A percentile compares a stretch with the other conserved stretches of the same genome.
These are phyloP conservation scores for Rhizophagus sp. DNA, from an alignment of 192 early-diverging fungal species.

Conservation along the genomic window DNA sequence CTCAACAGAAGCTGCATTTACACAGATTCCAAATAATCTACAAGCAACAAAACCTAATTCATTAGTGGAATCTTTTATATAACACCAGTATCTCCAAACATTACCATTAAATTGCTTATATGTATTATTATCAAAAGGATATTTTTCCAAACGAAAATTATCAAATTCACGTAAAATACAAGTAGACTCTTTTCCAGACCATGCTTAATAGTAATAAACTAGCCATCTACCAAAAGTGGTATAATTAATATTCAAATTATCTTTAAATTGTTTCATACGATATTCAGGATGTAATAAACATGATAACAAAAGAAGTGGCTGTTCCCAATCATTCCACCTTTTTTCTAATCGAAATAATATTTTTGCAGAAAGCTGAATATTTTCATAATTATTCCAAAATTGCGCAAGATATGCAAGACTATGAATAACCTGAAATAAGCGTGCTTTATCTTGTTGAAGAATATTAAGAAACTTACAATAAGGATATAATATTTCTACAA, in stretches of 20 bases:
- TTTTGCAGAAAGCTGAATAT: neutral
- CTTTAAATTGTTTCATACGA: neutral
- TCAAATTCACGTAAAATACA: slow-evolving; percentile 4
- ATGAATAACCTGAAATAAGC: neutral
- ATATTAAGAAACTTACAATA: neutral
- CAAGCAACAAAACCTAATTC: slow-evolving; percentile 5
- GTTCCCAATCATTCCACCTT: neutral
- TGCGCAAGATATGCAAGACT: neutral
- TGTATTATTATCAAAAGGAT: slow-evolving; percentile 3
- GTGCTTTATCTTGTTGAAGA: neutral
- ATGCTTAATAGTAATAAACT: too few species aligned
- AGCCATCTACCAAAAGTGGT: too few species aligned
- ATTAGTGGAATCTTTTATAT: neutral
- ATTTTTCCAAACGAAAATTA: neutral
- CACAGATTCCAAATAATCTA: slow-evolving; percentile 20
- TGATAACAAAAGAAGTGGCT: neutral
- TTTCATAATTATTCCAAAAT: neutral
- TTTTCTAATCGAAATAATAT: neutral
- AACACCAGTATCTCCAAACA: slow-evolving; percentile 1
- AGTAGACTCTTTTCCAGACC: too few species aligned
- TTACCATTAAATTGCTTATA: slow-evolving; percentile 7
- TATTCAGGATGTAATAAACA: neutral
- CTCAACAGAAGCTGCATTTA: slow-evolving; percentile 19
- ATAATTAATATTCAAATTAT: neutral
- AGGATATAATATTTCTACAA: neutral